These are phyloP conservation scores for Mortierella sp. DNA, from an alignment of 371 early-diverging fungal species.

Conservation along the genomic window DNA sequence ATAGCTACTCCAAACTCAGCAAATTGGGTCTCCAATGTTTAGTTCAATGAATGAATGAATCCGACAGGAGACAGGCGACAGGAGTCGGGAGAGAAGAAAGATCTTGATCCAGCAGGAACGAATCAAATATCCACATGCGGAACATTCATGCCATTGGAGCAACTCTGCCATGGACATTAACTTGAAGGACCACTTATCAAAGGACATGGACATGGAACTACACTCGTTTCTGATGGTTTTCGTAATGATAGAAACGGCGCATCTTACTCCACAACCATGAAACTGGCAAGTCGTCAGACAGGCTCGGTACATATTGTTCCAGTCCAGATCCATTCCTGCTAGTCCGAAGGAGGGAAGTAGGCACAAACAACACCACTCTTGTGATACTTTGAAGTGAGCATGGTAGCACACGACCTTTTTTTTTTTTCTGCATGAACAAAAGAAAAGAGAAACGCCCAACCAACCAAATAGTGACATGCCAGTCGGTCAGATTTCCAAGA, in stretches of 20 bases:
- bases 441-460: constrained; percentile 3
- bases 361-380: neutral
- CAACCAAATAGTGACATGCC: neutral
- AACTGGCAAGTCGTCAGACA: neutral
- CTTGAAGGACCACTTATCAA: too few species aligned
- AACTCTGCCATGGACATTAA: too few species aligned
- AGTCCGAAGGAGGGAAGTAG: neutral
- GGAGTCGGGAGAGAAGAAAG: too few species aligned
- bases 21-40: neutral
- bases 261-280: too few species aligned
- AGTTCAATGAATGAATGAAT: neutral
- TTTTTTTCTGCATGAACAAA: constrained; percentile 1
- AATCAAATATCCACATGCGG: too few species aligned
- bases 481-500: neutral
- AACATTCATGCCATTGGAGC: too few species aligned
- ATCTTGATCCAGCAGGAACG: too few species aligned
- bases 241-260: too few species aligned
- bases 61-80: neutral
- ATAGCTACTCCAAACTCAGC: constrained; percentile 5
- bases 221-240: too few species aligned
- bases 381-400: neutral
- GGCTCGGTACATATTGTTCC: neutral
- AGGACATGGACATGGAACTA: too few species aligned
- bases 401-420: constrained; percentile 1
- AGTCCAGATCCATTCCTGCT: neutral